These are phyloP conservation scores for Paramyrothecium roridum DNA, from an alignment of 2,329 filamentous ascomycete genomes.

Conservation along the genomic window DNA sequence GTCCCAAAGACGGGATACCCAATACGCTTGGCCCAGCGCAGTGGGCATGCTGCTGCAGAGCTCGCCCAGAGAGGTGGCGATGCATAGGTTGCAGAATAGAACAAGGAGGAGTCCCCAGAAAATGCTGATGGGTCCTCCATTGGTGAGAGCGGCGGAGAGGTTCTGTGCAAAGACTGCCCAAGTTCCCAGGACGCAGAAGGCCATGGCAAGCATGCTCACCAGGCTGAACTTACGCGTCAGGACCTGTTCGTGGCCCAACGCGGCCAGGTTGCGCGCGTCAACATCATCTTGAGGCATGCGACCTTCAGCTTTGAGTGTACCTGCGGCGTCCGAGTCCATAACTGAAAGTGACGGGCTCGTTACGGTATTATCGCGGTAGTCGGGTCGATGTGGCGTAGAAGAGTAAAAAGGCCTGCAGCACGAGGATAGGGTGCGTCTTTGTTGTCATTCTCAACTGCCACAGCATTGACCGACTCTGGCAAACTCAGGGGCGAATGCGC, in stretches of 20 bases:
- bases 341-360: not conserved
- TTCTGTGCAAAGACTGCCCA: slow-evolving; percentile 55
- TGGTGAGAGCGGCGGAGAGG: slow-evolving; percentile 45
- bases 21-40: slow-evolving; percentile 57
- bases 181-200: slow-evolving; percentile 55
- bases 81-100: slow-evolving; percentile 48
- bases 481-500: not conserved
- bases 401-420: not conserved
- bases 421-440: not conserved
- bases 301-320: slow-evolving; percentile 13
- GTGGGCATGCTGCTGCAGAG: slow-evolving; percentile 58
- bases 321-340: slow-evolving; percentile 16
- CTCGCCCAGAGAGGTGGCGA: slow-evolving; percentile 53
- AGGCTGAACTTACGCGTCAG: slow-evolving; percentile 46
- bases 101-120: slow-evolving; percentile 55
- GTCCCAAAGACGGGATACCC: slow-evolving; percentile 36
- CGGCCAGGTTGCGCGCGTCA: slow-evolving; percentile 37
- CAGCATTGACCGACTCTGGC: not conserved
- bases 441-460: not conserved
- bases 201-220: slow-evolving; percentile 55
- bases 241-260: slow-evolving; percentile 35
- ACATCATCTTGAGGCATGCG: slow-evolving; percentile 21
- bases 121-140: slow-evolving; percentile 50
- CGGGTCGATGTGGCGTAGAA: not conserved
- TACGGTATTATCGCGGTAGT: not conserved